A percentile compares a stretch with the other conserved stretches of the same genome.
Evolutionary conservation across 2,329 filamentous ascomycete genomes (phyloP).

Genomic region (Ophiognomonia clavigignenti-juglandacearum): DNA sequence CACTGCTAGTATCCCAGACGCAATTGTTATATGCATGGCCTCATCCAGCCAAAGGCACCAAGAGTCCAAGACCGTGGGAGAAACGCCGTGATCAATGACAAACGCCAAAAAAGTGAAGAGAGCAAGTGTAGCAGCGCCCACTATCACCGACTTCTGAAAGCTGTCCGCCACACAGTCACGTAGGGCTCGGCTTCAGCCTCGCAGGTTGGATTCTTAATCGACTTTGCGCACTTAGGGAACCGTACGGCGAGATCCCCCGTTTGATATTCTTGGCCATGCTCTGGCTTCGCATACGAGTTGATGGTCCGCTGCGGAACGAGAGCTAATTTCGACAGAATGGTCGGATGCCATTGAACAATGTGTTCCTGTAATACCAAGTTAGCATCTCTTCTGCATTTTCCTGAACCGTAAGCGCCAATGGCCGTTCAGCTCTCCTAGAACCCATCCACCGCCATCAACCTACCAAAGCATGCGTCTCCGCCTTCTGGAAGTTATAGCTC

Average conservation of each 20-base stretch:
- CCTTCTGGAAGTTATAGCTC: conserved; percentile 94
- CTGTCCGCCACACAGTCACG: conserved; percentile 40
- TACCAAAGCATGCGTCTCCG: conserved; percentile 86
- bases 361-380: conserved; percentile 71
- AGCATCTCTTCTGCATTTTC: too few species aligned
- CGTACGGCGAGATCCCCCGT: conserved; percentile 82
- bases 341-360: conserved; percentile 94
- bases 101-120: background rate
- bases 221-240: conserved; percentile 66
- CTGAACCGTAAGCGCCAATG: too few species aligned
- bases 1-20: background rate
- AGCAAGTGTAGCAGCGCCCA: background rate
- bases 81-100: background rate
- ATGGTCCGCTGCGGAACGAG: conserved; percentile 81
- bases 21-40: background rate
- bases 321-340: conserved; percentile 82
- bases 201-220: conserved; percentile 54
- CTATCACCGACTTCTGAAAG: conserved; percentile 43
- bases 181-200: conserved; percentile 61
- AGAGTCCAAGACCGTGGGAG: background rate
- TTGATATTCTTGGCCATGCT: conserved; percentile 62
- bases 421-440: too few species aligned
- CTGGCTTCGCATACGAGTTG: conserved; percentile 66
- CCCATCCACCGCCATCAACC: conserved; percentile 22
- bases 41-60: background rate